Evolutionary conservation across 441 rosid species (phyloP).

Genomic region (Gossypium aridum): DNA sequence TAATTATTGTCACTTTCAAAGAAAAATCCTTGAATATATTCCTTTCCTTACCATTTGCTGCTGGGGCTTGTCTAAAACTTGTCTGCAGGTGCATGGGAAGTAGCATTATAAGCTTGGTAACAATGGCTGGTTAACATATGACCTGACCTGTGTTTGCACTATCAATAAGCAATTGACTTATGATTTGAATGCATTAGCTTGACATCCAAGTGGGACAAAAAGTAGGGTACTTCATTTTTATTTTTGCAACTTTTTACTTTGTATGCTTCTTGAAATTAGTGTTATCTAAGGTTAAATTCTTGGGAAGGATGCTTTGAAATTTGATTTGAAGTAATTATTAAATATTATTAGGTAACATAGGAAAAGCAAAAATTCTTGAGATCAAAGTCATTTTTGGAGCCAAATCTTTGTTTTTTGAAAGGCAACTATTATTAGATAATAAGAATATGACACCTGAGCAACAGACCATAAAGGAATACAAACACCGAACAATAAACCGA

Average conservation of each 20-base stretch:
- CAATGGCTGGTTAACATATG: constrained; percentile 4
- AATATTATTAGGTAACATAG: background rate
- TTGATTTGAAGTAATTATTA: background rate
- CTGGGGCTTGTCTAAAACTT: background rate
- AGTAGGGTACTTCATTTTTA: background rate
- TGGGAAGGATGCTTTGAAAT: background rate
- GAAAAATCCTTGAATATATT: background rate
- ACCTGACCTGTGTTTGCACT: background rate
- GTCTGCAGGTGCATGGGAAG: background rate
- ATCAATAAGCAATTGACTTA: background rate
- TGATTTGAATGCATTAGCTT: background rate
- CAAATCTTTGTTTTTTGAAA: background rate
- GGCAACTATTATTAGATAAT: background rate
- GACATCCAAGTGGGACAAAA: background rate
- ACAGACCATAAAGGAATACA: background rate
- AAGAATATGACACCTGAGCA: background rate
- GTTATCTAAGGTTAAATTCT: background rate
- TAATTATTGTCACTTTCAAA: background rate
- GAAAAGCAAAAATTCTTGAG: background rate
- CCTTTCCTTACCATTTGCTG: background rate
- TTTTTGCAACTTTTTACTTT: background rate
- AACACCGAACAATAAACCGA: background rate
- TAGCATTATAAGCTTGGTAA: background rate
- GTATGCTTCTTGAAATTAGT: background rate
- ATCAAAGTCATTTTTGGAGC: background rate